Percentiles rank a stretch among this genome's conserved stretches.
Conservation (phyloP, 2,329 filamentous ascomycete species). For the Cladophialophora bantiana region DNA sequence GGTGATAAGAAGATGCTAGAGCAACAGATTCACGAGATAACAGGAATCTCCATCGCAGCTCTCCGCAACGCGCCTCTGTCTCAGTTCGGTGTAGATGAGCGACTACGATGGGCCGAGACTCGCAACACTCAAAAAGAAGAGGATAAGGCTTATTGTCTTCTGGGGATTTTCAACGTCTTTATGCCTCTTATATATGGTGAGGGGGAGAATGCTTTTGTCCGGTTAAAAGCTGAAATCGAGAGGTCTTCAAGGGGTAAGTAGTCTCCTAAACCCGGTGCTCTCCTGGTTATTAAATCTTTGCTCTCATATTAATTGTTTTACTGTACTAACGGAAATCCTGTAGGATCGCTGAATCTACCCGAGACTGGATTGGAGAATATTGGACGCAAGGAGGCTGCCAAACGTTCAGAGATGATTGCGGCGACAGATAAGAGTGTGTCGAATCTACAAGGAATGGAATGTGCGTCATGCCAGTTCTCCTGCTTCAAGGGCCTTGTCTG, state of each 20-base stretch:
- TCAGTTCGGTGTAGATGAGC: conserved; percentile 25
- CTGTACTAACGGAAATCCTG: conserved; percentile 1
- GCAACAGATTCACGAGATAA: conserved; percentile 40
- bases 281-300: background rate
- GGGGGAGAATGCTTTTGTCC: conserved; percentile 4
- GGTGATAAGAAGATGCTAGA: conserved; percentile 19
- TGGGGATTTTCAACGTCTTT: conserved; percentile 42
- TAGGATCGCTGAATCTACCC: background rate
- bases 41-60: conserved; percentile 35
- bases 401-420: background rate
- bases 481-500: background rate
- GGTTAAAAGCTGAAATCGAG: conserved; percentile 2
- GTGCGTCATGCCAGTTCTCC: background rate
- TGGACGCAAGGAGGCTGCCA: background rate
- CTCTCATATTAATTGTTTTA: background rate
- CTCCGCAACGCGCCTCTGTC: conserved; percentile 36
- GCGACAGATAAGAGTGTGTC: background rate
- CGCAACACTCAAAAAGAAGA: conserved; percentile 40
- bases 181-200: conserved; percentile 29
- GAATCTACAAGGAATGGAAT: background rate
- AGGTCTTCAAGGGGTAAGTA: background rate
- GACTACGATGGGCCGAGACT: conserved; percentile 36
- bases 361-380: background rate
- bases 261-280: background rate
- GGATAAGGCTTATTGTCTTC: conserved; percentile 43